phyloP scores from a whole-genome alignment of 805 yeast genomes.

The Metschnikowia corniflorae region DNA sequence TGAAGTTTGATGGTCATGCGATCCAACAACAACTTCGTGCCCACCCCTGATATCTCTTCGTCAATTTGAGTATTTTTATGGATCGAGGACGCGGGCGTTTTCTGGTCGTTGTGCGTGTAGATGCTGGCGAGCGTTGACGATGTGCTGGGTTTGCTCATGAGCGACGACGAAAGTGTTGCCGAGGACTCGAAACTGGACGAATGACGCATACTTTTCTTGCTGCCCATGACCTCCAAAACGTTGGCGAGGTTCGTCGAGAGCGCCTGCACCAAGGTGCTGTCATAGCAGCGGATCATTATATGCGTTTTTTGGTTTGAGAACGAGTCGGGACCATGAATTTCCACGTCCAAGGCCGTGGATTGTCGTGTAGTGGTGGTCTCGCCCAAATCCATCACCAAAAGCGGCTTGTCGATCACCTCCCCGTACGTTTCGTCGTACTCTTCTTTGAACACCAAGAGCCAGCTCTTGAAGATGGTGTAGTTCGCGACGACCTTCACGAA shows the following conservation, averaged over 20 bases:
- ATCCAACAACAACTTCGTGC: constrained; percentile 21
- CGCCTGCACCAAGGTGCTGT: constrained; percentile 23
- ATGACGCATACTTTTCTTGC: constrained; percentile 6
- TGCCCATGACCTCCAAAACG: constrained; percentile 24
- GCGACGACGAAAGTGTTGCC: constrained; percentile 34
- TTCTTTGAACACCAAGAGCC: constrained; percentile 42
- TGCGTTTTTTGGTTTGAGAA: constrained; percentile 26
- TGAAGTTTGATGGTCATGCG: constrained; percentile 38
- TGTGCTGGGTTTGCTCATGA: constrained; percentile 31
- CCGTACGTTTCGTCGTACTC: constrained; percentile 28
- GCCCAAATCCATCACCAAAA: constrained; percentile 31
- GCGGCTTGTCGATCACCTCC: constrained; percentile 35
- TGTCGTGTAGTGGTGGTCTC: constrained; percentile 26
- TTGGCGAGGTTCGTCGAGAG: constrained; percentile 27
- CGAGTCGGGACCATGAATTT: constrained; percentile 31
- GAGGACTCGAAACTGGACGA: constrained; percentile 20
- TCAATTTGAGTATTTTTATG: background rate
- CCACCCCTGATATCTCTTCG: background rate
- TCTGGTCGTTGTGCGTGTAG: constrained; percentile 11
- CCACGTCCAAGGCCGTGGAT: constrained; percentile 40
- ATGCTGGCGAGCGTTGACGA: constrained; percentile 22
- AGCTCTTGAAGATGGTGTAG: constrained; percentile 29
- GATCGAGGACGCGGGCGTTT: constrained; percentile 15
- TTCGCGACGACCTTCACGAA: constrained; percentile 39
- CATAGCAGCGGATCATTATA: constrained; percentile 34